phyloP scores from a whole-genome alignment of 2,329 filamentous ascomycete genomes.

The Thielaviopsis musarum region DNA sequence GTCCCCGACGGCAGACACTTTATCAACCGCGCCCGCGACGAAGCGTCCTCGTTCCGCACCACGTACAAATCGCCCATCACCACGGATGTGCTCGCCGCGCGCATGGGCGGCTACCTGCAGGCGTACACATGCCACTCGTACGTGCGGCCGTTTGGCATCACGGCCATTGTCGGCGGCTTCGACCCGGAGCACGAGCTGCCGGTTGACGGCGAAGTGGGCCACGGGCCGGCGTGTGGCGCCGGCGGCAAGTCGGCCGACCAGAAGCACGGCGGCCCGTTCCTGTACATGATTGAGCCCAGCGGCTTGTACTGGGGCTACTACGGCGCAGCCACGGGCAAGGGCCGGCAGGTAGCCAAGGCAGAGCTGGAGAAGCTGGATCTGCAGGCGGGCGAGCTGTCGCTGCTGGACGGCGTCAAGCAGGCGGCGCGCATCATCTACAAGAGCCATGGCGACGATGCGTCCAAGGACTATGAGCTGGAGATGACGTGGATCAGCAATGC shows the following conservation, averaged over 20 bases:
- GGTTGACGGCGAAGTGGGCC: constrained; percentile 82
- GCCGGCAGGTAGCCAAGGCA: constrained; percentile 88
- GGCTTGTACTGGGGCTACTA: constrained; percentile 98
- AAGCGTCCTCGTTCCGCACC: constrained; percentile 78
- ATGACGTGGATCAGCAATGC: constrained; percentile 92
- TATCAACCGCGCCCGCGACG: constrained; percentile 81
- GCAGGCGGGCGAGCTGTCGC: constrained; percentile 53
- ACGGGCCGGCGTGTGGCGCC: constrained; percentile 58
- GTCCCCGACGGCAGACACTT: constrained; percentile 93
- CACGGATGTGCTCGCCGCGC: constrained; percentile 69
- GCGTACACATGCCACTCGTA: constrained; percentile 95
- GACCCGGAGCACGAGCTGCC: constrained; percentile 73
- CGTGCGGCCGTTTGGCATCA: constrained; percentile 92
- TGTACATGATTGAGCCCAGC: constrained; percentile 99
- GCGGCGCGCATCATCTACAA: constrained; percentile 94
- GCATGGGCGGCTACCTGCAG: constrained; percentile 92
- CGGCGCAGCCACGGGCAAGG: constrained; percentile 92
- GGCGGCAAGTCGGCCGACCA: constrained; percentile 64
- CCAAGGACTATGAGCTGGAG: constrained; percentile 98
- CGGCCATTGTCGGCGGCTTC: constrained; percentile 83
- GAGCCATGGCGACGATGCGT: constrained; percentile 96
- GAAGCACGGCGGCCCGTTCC: constrained; percentile 71
- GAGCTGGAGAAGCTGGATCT: constrained; percentile 97
- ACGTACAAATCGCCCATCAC: constrained; percentile 92
- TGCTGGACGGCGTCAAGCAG: constrained; percentile 85